Evolutionary conservation across 768 basidiomycete species (phyloP).

Genomic region (Lactarius quietus): DNA sequence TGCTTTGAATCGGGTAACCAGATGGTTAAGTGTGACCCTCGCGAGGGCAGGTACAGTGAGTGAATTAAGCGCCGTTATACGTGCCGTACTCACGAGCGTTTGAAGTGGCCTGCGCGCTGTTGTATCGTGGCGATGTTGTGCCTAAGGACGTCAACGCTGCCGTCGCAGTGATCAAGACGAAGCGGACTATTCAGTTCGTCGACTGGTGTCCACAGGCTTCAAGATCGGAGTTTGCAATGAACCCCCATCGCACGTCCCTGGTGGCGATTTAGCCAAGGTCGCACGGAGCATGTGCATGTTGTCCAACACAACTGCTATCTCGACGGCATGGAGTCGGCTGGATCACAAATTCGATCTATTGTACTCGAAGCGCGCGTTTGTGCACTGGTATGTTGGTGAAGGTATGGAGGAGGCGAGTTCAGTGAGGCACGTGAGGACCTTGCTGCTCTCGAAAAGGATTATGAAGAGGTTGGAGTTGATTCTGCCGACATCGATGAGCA

Average conservation of each 20-base stretch:
- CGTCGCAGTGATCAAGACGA: slow-evolving; percentile 70
- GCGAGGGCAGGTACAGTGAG: slow-evolving; percentile 74
- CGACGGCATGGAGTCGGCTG: slow-evolving; percentile 67
- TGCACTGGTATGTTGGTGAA: slow-evolving; percentile 69
- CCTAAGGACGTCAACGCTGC: slow-evolving; percentile 78
- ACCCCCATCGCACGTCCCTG: slow-evolving; percentile 69
- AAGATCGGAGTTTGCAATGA: slow-evolving; percentile 79
- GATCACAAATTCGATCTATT: slow-evolving; percentile 81
- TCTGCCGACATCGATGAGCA: slow-evolving; percentile 50
- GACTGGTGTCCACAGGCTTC: slow-evolving; percentile 80
- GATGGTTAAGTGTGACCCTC: slow-evolving; percentile 78
- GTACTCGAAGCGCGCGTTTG: slow-evolving; percentile 58
- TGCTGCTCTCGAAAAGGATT: slow-evolving; percentile 98
- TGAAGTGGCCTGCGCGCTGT: slow-evolving; percentile 60
- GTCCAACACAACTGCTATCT: slow-evolving; percentile 72
- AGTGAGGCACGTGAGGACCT: slow-evolving; percentile 98
- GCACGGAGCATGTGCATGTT: slow-evolving; percentile 76
- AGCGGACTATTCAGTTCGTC: slow-evolving; percentile 75
- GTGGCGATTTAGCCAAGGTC: slow-evolving; percentile 73
- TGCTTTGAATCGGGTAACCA: slow-evolving; percentile 78
- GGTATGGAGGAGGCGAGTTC: slow-evolving; percentile 92
- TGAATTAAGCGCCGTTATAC: not conserved
- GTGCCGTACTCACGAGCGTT: not conserved
- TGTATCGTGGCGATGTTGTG: slow-evolving; percentile 75
- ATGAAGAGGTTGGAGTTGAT: slow-evolving; percentile 74